phyloP scores from a whole-genome alignment of 2,329 filamentous ascomycete genomes.

The Neofusicoccum ribis region DNA sequence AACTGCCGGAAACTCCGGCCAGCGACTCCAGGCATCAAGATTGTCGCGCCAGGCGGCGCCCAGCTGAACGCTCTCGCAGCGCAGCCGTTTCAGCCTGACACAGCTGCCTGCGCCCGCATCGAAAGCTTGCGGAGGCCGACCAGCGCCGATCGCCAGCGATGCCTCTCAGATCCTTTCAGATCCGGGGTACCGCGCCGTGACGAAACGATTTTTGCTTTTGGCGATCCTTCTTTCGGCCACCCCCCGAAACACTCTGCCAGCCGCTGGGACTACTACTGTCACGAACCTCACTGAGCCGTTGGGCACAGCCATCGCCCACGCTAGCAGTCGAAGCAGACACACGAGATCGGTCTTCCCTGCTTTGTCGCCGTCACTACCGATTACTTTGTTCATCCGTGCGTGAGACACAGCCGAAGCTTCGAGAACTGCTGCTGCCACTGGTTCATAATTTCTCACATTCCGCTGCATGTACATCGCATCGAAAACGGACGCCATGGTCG shows the following conservation, averaged over 20 bases:
- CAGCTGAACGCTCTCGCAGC: not conserved
- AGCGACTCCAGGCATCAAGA: not conserved
- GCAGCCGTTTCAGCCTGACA: not conserved
- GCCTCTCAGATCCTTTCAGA: not conserved
- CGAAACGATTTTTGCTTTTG: slow-evolving; percentile 1
- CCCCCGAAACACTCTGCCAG: not conserved
- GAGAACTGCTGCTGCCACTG: too few relatives aligned
- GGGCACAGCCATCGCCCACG: too few relatives aligned
- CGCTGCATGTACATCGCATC: too few relatives aligned
- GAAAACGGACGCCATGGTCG: too few relatives aligned
- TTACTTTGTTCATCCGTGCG: too few relatives aligned
- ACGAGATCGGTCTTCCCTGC: too few relatives aligned
- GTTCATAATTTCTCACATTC: too few relatives aligned
- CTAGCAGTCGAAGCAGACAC: too few relatives aligned
- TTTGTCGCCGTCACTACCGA: too few relatives aligned
- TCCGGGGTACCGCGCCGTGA: not conserved
- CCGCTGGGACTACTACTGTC: not conserved
- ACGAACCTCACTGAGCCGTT: too few relatives aligned
- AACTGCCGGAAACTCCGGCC: slow-evolving; percentile 5
- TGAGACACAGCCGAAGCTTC: too few relatives aligned
- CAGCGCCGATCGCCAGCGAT: not conserved
- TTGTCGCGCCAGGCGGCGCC: too few relatives aligned
- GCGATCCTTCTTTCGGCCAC: not conserved
- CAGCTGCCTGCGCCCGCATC: not conserved
- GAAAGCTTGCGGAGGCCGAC: not conserved